Conservation (phyloP, 169 alveolate genomes). For the Plasmodium vivax region DNA sequence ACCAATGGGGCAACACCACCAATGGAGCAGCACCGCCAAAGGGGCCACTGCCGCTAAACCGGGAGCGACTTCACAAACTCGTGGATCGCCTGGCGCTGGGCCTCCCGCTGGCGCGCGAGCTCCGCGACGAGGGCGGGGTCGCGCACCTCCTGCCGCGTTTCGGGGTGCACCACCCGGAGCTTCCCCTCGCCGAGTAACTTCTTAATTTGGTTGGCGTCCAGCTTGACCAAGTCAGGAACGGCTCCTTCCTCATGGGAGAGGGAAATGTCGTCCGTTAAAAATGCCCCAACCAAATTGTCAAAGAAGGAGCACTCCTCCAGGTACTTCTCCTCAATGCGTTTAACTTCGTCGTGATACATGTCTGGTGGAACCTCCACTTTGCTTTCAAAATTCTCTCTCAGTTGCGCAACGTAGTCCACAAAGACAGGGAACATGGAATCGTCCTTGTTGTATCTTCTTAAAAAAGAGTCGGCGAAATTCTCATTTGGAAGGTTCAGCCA, state of each 20-base stretch:
- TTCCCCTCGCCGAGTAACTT: conserved; percentile 1
- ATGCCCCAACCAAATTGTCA: conserved; percentile 8
- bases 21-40: background rate
- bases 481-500: conserved; percentile 61
- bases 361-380: background rate
- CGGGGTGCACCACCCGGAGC: background rate
- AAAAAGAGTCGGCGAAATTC: conserved; percentile 27
- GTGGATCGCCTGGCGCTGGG: background rate
- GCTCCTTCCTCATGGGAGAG: background rate
- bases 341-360: conserved; percentile 20
- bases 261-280: conserved; percentile 11
- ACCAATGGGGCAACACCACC: no score
- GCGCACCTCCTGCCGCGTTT: background rate
- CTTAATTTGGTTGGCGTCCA: conserved; percentile 35
- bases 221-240: conserved; percentile 16
- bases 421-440: conserved; percentile 51
- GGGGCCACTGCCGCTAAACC: background rate
- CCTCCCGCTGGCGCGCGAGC: background rate
- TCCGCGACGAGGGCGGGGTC: conserved; percentile 11
- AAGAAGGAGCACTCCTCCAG: conserved; percentile 31
- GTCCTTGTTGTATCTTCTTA: conserved; percentile 60
- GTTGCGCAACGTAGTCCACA: conserved; percentile 14
- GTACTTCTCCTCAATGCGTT: conserved; percentile 20
- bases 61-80: background rate
- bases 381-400: conserved; percentile 21